Base-by-base conservation (phyloP, 2,329 filamentous ascomycete species). In the Fusarium irregulare region DNA sequence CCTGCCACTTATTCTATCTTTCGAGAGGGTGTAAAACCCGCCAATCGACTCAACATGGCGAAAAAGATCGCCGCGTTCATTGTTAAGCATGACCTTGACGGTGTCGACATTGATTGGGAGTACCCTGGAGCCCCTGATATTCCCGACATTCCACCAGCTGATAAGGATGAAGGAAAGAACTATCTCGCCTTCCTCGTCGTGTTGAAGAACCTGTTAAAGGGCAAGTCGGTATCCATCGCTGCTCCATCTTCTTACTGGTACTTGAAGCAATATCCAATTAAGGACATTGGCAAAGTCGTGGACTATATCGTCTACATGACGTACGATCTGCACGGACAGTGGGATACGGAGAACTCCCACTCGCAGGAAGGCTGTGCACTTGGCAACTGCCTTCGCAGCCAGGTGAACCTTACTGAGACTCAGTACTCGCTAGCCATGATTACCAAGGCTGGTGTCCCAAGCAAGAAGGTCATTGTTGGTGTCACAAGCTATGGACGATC, bases 51-150 rank as follows among this genome's bases (percentile, higher is more conserved):
- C 10, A 76, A 10, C 3, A 75, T 84, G 46, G 68, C 75, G 18
- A 60, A 73, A n/a, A 78, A 80, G 66, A 56, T 80, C 32, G 73
- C 76, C 56, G 54, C 80, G 34, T 80, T 85, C 68, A n/a, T 83
- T 57, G 60, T 77, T 23, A 10, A 82, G 25, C 25, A 27, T 11
- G 53, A 63, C 4, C 64, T 83, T 0, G 81, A 82, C 48, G 80
- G 82, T 1, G 66, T 82, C 6, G 80, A 82, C 47, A 64, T 82
- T 20, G 80, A 83, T 69, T 85, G 81, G 82, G 81, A 82, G 54
- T 83, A 83, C 40, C 76, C 77, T 20, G 73, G 70, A 4, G 73
- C 68, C 1, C 61, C 70, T 27, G 70, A 72, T 25, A 58, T 72
- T 11, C 64, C 67, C 7, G 50, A 16, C 14, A 68, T 68, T 6